phyloP scores from a whole-genome alignment of 1,284 basidiomycete genomes.

The Termitomyces sp. region DNA sequence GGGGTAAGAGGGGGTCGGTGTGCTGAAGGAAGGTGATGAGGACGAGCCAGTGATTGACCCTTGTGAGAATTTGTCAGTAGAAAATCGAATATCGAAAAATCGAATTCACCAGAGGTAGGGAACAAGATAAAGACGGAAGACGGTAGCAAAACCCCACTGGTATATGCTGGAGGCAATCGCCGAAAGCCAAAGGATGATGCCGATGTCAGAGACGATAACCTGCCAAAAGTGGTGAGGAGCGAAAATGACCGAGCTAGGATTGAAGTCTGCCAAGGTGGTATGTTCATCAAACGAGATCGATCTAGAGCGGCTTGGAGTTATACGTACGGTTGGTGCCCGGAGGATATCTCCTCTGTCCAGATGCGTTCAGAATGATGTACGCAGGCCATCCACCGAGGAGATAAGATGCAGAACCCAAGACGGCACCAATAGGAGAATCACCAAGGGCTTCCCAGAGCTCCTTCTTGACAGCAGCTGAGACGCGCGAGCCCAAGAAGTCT shows the following conservation, averaged over 20 bases:
- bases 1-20: slow-evolving; percentile 91
- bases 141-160: slow-evolving; percentile 67
- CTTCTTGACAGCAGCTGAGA: slow-evolving; percentile 67
- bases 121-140: slow-evolving; percentile 79
- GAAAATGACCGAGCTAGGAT: slow-evolving; percentile 80
- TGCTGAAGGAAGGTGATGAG: slow-evolving; percentile 95
- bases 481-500: slow-evolving; percentile 63
- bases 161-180: slow-evolving; percentile 59
- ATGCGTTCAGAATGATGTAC: slow-evolving; percentile 84
- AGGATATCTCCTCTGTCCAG: slow-evolving; percentile 87
- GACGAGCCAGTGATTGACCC: slow-evolving; percentile 87
- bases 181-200: slow-evolving; percentile 70
- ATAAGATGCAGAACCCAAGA: slow-evolving; percentile 64
- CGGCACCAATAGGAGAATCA: slow-evolving; percentile 86
- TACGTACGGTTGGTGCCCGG: slow-evolving; percentile 75
- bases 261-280: slow-evolving; percentile 60
- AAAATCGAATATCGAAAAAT: not conserved
- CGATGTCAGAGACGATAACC: slow-evolving; percentile 83
- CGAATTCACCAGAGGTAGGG: slow-evolving; percentile 80
- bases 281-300: not conserved
- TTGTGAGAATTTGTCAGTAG: slow-evolving; percentile 18
- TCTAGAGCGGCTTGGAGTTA: slow-evolving; percentile 6
- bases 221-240: slow-evolving; percentile 77
- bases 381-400: slow-evolving; percentile 84
- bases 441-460: slow-evolving; percentile 87